Evolutionary conservation across 352 stramenopile species (phyloP).

Genomic region (Pythium oligandrum): DNA sequence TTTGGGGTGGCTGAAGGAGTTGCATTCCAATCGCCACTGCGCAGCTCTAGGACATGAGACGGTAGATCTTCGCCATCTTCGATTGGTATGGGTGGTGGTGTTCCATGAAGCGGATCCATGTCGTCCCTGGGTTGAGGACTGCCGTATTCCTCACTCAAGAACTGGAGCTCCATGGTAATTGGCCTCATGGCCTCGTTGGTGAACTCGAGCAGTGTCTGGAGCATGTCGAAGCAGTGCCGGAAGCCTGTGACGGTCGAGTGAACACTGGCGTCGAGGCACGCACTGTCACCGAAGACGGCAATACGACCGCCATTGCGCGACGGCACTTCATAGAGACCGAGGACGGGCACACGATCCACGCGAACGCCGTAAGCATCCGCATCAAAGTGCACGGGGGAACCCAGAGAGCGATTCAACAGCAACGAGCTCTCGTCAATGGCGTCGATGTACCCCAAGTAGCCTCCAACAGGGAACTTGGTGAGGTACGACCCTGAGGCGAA

Average conservation of each 20-base stretch:
- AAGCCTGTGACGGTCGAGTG: constrained; percentile 32
- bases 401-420: constrained; percentile 33
- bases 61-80: too few relatives aligned
- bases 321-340: constrained; percentile 66
- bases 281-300: constrained; percentile 69
- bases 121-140: too few relatives aligned
- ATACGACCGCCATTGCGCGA: constrained; percentile 59
- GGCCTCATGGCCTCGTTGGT: constrained; percentile 35
- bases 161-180: constrained; percentile 6
- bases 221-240: constrained; percentile 57
- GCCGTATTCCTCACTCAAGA: constrained; percentile 12
- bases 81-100: too few relatives aligned
- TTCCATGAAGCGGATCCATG: too few relatives aligned
- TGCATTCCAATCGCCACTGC: too few relatives aligned
- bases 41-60: too few relatives aligned
- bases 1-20: too few relatives aligned
- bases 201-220: constrained; percentile 51
- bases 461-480: constrained; percentile 59
- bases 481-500: constrained; percentile 66
- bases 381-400: not conserved
- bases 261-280: constrained; percentile 62
- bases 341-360: constrained; percentile 34
- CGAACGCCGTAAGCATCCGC: constrained; percentile 18
- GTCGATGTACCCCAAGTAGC: constrained; percentile 57
- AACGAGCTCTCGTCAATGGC: constrained; percentile 45